Conservation (phyloP, 2,329 filamentous ascomycete species). For the Neophaeococcomyces aloes region DNA sequence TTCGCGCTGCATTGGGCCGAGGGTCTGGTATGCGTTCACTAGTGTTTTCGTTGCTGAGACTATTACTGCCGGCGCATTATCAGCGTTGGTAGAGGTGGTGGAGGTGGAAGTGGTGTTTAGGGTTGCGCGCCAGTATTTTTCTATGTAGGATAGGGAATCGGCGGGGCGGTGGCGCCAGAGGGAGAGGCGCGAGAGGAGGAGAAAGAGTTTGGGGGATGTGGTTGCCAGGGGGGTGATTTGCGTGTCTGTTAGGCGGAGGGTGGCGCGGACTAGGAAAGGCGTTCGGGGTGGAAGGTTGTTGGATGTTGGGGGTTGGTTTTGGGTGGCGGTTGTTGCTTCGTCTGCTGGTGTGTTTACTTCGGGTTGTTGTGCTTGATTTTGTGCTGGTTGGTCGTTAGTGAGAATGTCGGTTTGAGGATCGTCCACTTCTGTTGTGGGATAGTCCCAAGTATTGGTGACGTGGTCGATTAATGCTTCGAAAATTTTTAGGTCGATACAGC, state of each 20-base stretch:
- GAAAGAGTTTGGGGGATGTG: slow-evolving; percentile 64
- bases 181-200: slow-evolving; percentile 58
- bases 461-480: slow-evolving; percentile 63
- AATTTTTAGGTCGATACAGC: slow-evolving; percentile 64
- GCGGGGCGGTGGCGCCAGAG: slow-evolving; percentile 61
- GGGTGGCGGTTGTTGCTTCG: background rate
- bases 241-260: slow-evolving; percentile 64
- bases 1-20: slow-evolving; percentile 44
- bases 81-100: slow-evolving; percentile 46
- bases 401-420: background rate
- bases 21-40: slow-evolving; percentile 72
- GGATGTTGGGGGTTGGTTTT: slow-evolving; percentile 26
- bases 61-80: slow-evolving; percentile 58
- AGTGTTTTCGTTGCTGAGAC: slow-evolving; percentile 71
- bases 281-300: slow-evolving; percentile 42
- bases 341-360: background rate
- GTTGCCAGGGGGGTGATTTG: slow-evolving; percentile 77
- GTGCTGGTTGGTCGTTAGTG: background rate
- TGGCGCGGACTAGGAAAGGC: slow-evolving; percentile 32
- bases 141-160: slow-evolving; percentile 69
- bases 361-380: no score
- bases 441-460: slow-evolving; percentile 43
- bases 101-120: no score
- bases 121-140: slow-evolving; percentile 87
- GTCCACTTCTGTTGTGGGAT: slow-evolving; percentile 15